Percentiles rank a stretch among this genome's conserved stretches.
phyloP scores from a whole-genome alignment of 331 rosid genomes.

The Acacia concinna region DNA sequence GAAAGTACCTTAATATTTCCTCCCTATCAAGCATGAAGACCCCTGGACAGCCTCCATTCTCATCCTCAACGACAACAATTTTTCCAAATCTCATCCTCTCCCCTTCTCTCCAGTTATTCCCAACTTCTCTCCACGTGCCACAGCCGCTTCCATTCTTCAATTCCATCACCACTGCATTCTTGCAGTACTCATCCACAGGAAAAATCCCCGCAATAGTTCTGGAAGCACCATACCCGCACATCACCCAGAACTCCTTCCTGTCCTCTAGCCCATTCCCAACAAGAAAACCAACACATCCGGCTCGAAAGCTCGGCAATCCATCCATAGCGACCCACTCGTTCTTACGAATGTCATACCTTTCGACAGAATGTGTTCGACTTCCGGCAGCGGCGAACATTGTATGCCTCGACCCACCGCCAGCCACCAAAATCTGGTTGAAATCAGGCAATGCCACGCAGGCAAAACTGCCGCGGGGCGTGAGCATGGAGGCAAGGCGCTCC shows the following conservation, averaged over 20 bases:
- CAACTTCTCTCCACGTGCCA: constrained; percentile 69
- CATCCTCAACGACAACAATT: constrained; percentile 57
- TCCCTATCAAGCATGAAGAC: constrained; percentile 77
- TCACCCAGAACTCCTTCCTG: constrained; percentile 74
- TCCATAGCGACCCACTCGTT: constrained; percentile 73
- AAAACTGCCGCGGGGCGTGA: constrained; percentile 72
- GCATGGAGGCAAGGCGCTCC: constrained; percentile 69
- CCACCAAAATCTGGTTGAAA: constrained; percentile 48
- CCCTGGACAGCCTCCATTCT: constrained; percentile 34
- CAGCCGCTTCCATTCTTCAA: constrained; percentile 37
- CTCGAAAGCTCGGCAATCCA: constrained; percentile 64
- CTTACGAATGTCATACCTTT: constrained; percentile 58
- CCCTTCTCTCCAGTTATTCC: constrained; percentile 68
- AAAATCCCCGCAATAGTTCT: constrained; percentile 74
- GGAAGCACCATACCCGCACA: constrained; percentile 84
- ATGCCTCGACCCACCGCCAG: constrained; percentile 78
- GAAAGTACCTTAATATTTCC: constrained; percentile 62
- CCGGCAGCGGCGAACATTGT: constrained; percentile 69
- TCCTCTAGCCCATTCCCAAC: constrained; percentile 40
- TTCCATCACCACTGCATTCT: constrained; percentile 68
- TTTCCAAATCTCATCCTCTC: constrained; percentile 66
- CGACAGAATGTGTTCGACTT: constrained; percentile 61
- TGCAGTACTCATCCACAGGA: constrained; percentile 76
- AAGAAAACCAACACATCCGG: constrained; percentile 83
- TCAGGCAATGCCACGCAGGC: constrained; percentile 53